phyloP scores from a whole-genome alignment of 371 early-diverging fungal species.

The Rhizopus arrhizus region DNA sequence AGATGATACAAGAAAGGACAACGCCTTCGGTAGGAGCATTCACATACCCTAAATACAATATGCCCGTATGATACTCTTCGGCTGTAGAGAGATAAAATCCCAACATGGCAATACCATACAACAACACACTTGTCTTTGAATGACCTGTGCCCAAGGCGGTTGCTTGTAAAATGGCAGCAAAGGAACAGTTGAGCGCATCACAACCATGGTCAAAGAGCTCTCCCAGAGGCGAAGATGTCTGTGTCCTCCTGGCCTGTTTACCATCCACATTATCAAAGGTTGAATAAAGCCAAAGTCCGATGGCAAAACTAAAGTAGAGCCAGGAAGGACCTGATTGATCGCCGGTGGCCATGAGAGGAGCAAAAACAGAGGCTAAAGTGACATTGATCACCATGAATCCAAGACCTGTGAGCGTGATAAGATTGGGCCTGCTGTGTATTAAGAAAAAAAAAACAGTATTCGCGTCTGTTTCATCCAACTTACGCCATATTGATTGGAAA shows the following conservation, averaged over 20 bases:
- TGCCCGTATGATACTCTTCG: constrained; percentile 96
- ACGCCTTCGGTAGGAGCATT: constrained; percentile 97
- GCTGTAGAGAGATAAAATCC: constrained; percentile 93
- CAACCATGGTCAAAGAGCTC: constrained; percentile 95
- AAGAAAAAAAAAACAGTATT: background rate
- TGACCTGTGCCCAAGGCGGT: constrained; percentile 83
- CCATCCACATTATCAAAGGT: constrained; percentile 99
- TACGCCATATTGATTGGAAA: constrained; percentile 95
- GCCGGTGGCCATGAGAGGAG: constrained; percentile 37
- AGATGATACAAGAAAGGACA: constrained; percentile 68
- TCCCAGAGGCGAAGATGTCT: constrained; percentile 91
- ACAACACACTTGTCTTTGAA: constrained; percentile 64
- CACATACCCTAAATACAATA: constrained; percentile 87
- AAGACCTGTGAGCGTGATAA: constrained; percentile 96
- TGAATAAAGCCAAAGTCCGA: constrained; percentile 92
- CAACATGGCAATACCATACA: constrained; percentile 70
- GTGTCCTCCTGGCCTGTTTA: constrained; percentile 95
- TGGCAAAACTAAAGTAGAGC: constrained; percentile 68
- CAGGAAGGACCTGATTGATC: constrained; percentile 35
- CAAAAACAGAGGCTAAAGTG: constrained; percentile 56
- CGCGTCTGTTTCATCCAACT: constrained; percentile 29
- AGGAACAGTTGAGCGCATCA: constrained; percentile 91
- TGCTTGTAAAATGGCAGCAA: constrained; percentile 84
- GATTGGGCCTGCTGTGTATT: constrained; percentile 78
- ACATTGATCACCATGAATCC: constrained; percentile 84